Conservation (phyloP, 257 asterid species). For the Gentiana dahurica region DNA sequence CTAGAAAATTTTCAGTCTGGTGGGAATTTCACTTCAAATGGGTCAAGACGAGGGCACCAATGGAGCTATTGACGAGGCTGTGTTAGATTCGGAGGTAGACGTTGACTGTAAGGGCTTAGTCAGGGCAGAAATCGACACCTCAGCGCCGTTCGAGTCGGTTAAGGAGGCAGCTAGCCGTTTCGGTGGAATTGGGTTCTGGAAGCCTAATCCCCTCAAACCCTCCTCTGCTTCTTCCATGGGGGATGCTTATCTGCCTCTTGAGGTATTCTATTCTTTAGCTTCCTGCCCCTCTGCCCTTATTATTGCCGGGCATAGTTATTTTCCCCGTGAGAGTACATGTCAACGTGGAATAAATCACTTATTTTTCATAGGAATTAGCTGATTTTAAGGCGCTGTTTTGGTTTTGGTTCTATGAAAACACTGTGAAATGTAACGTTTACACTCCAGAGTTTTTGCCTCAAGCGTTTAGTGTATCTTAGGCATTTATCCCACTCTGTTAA, state of each 20-base stretch:
- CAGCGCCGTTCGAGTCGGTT: conserved; percentile 90
- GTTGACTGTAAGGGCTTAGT: conserved; percentile 1
- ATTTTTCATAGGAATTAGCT: too few relatives aligned
- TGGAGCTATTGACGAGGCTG: neutral
- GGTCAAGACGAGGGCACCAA: conserved; percentile 14
- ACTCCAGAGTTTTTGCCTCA: too few relatives aligned
- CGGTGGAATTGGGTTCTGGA: conserved; percentile 96
- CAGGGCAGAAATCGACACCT: conserved; percentile 80
- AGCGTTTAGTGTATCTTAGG: too few relatives aligned
- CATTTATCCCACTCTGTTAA: too few relatives aligned
- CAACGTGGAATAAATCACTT: too few relatives aligned
- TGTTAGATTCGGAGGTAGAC: neutral
- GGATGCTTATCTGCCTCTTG: neutral
- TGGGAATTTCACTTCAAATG: neutral
- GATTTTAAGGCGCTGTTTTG: too few relatives aligned
- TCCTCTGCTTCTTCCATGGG: conserved; percentile 11
- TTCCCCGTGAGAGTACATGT: too few relatives aligned
- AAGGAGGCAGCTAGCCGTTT: conserved; percentile 81
- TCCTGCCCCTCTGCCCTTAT: too few relatives aligned
- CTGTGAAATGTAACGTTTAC: too few relatives aligned
- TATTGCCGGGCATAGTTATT: too few relatives aligned
- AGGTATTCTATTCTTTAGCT: too few relatives aligned
- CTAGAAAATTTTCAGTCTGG: neutral
- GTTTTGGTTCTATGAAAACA: too few relatives aligned
- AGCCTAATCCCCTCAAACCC: conserved; percentile 35